phyloP scores from a whole-genome alignment of 2,329 filamentous ascomycete species.

The Fusarium sp. region DNA sequence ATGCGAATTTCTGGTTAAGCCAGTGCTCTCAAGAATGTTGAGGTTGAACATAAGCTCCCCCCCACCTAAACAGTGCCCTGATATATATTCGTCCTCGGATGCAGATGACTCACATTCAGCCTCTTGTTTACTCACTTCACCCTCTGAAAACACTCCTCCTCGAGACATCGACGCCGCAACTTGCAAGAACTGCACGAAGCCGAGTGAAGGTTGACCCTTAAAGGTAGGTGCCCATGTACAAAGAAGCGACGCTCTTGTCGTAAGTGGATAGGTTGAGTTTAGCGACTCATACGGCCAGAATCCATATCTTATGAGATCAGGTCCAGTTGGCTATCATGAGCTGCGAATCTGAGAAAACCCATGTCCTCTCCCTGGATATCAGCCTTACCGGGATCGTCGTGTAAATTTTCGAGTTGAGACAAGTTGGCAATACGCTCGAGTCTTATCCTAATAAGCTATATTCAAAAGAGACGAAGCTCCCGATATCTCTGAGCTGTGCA shows the following conservation, averaged over 20 bases:
- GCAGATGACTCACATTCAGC: too few species aligned
- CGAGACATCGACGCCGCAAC: slow-evolving; percentile 17
- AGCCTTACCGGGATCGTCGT: background rate
- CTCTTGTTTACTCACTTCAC: too few species aligned
- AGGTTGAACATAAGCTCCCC: background rate
- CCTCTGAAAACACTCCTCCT: background rate
- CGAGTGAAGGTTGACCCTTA: background rate
- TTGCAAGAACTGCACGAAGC: slow-evolving; percentile 13
- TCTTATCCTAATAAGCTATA: background rate
- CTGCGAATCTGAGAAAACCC: background rate
- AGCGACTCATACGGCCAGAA: too few species aligned
- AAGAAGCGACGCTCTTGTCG: background rate
- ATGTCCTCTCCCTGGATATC: background rate
- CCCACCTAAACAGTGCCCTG: background rate
- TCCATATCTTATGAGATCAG: too few species aligned
- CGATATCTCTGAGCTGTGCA: too few species aligned
- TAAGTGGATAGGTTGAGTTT: too few species aligned
- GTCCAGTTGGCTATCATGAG: background rate
- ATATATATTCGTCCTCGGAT: too few species aligned
- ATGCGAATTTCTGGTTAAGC: slow-evolving; percentile 12
- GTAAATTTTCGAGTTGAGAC: background rate
- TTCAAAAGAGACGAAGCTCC: background rate
- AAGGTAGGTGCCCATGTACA: background rate
- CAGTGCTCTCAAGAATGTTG: slow-evolving; percentile 25
- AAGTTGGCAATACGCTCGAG: background rate